Percentiles rank a stretch among this genome's conserved stretches.
These are phyloP conservation scores for Rhazya stricta DNA, from an alignment of 257 asterid species.

Conservation along the genomic window DNA sequence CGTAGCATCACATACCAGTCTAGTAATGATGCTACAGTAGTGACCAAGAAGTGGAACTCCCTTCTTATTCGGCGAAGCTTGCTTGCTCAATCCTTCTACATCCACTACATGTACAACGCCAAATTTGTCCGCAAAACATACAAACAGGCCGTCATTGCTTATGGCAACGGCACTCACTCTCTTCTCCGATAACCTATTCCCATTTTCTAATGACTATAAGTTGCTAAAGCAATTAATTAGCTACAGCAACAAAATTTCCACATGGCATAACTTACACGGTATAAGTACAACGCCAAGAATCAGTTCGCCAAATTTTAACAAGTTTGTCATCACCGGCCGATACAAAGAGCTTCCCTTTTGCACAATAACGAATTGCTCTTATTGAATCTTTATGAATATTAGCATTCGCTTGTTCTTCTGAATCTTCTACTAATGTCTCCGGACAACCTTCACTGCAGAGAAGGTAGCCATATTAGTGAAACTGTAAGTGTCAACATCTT, in stretches of 20 bases:
- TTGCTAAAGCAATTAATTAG: neutral
- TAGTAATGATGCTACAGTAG: slow-evolving; percentile 92
- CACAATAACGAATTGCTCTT: slow-evolving; percentile 69
- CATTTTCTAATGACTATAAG: neutral
- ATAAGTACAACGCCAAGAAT: slow-evolving; percentile 64
- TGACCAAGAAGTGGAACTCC: slow-evolving; percentile 82
- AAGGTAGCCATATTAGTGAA: no score
- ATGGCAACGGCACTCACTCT: slow-evolving; percentile 87
- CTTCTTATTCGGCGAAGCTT: slow-evolving; percentile 41
- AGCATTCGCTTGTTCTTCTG: slow-evolving; percentile 29
- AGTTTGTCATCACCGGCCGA: slow-evolving; percentile 96
- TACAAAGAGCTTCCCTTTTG: slow-evolving; percentile 63
- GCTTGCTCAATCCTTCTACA: slow-evolving; percentile 29
- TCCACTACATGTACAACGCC: slow-evolving; percentile 72
- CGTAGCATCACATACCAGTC: slow-evolving; percentile 53
- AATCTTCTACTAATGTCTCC: slow-evolving; percentile 42
- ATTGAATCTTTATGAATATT: slow-evolving; percentile 57
- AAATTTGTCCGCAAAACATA: slow-evolving; percentile 87
- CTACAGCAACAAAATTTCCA: neutral
- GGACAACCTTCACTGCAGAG: slow-evolving; percentile 51
- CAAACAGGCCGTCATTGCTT: slow-evolving; percentile 54
- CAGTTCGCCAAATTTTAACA: slow-evolving; percentile 74
- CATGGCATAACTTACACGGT: slow-evolving; percentile 50
- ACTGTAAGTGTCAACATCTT: neutral
- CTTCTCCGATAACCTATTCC: slow-evolving; percentile 74